Conservation (phyloP, 345 rosid species). For the Acer yangbiense region DNA sequence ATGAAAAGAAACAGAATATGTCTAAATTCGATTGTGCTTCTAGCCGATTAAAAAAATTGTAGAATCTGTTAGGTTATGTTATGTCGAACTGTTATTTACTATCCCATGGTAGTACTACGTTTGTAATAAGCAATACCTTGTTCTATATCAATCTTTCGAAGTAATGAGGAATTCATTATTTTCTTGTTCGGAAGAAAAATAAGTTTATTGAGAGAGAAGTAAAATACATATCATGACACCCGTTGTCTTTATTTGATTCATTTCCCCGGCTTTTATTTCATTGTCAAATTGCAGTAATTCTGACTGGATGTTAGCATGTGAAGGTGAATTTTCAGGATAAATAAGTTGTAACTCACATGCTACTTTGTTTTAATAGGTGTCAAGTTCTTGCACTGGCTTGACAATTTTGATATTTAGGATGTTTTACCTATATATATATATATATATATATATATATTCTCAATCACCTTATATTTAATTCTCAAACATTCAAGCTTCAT, state of each 20-base stretch:
- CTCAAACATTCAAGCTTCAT: background rate
- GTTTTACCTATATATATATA: conserved; percentile 1
- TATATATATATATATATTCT: background rate
- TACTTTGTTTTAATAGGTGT: background rate
- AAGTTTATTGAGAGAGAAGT: background rate
- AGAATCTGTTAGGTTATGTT: background rate
- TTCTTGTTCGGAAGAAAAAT: background rate
- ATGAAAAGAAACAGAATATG: background rate
- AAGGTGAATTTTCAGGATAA: background rate
- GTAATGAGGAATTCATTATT: background rate
- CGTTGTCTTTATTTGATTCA: background rate
- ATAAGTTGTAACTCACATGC: background rate
- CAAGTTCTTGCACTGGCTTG: background rate
- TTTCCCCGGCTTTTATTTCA: background rate
- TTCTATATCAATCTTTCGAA: background rate
- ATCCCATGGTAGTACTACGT: background rate
- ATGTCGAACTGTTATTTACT: conserved; percentile 2
- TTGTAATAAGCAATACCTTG: background rate
- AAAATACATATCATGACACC: background rate
- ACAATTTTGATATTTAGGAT: conserved; percentile 2
- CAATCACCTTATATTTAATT: background rate
- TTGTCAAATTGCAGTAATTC: background rate
- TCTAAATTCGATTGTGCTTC: background rate
- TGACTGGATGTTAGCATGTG: background rate
- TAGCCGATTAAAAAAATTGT: background rate